Base-by-base conservation (phyloP, 2,329 filamentous ascomycete species). In the Thermothelomyces thermophilus region DNA sequence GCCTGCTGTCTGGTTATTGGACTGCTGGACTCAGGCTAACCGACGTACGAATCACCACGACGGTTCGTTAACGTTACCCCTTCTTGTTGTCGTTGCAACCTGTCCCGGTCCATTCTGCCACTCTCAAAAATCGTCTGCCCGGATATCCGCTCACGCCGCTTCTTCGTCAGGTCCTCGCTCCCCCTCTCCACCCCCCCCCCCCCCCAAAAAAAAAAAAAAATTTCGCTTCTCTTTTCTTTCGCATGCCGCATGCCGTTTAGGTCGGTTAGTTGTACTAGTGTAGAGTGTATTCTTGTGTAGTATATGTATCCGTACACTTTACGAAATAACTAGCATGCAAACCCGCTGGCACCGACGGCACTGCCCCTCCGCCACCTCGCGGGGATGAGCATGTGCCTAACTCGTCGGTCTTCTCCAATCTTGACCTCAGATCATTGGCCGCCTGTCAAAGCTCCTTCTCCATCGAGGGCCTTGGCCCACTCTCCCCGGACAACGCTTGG, bases 1-100 rank as follows among this genome's bases (percentile, higher is more conserved):
- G 26, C 35, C 34, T 40, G 17, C 30, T 46, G 46, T 46, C 33
- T 46, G 48, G 42, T 31, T 41, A 42, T 31, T 33, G 20, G 16
- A 11, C 22, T 14, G n/a, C 5, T 30, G 5, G 17, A 7, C 16
- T 24, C 36, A 22, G 17, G 35, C 30, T 22, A n/a, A 16, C 31
- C 16, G 37, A 41, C 9, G 31, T 36, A 26, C 34, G 35, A 28
- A n/a, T 42, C 42, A 31, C n/a, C n/a, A n/a, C 37, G 46, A 37
- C 10, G 14, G 24, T 26, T 26, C 24, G 17, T 31, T 19, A 19
- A 41, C 41, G 40, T 36, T 31, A 19, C 31, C 33, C 33, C 30
- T 28, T 13, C 19, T 35, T 20, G 13, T 13, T 1, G 6, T 13
- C 20, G 36, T 40, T 28, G 39, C 45, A 43, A 16, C 43, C 43